phyloP scores from a whole-genome alignment of 257 asterid species.

The Oldenlandia corymbosa region DNA sequence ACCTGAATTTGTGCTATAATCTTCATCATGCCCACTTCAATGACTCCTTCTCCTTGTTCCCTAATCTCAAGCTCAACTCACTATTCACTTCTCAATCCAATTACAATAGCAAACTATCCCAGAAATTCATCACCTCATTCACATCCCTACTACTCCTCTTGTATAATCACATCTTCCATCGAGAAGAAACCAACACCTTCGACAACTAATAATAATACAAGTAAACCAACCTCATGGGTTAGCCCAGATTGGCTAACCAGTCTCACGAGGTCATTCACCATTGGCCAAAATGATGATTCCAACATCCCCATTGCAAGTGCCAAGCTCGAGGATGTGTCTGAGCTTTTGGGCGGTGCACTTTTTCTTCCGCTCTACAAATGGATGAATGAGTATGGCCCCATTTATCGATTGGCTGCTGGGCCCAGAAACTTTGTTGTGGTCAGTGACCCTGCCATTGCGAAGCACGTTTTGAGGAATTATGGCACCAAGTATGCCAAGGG shows the following conservation, averaged over 20 bases:
- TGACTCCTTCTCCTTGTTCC: conserved; percentile 30
- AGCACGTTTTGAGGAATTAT: conserved; percentile 72
- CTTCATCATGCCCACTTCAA: conserved; percentile 36
- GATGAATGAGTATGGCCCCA: conserved; percentile 86
- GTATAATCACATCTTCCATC: conserved; percentile 39
- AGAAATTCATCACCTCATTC: conserved; percentile 15
- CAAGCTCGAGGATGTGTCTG: conserved; percentile 84
- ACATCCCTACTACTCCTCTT: conserved; percentile 14
- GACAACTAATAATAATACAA: background rate
- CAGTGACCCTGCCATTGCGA: conserved; percentile 89
- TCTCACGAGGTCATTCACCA: conserved; percentile 56
- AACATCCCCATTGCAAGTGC: conserved; percentile 79
- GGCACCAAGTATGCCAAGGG: conserved; percentile 76
- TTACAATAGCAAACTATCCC: background rate
- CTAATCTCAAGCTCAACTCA: conserved; percentile 16
- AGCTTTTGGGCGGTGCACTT: conserved; percentile 84
- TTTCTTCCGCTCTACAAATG: conserved; percentile 85
- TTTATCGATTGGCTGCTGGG: conserved; percentile 84
- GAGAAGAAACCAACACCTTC: conserved; percentile 35
- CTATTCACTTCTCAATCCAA: conserved; percentile 15
- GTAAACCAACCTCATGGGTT: conserved; percentile 64
- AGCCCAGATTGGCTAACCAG: conserved; percentile 89
- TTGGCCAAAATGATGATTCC: conserved; percentile 69
- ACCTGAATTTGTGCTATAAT: background rate
- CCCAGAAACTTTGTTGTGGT: conserved; percentile 78